phyloP scores from a whole-genome alignment of 2,329 filamentous ascomycete genomes.

The Xylaria sp. region DNA sequence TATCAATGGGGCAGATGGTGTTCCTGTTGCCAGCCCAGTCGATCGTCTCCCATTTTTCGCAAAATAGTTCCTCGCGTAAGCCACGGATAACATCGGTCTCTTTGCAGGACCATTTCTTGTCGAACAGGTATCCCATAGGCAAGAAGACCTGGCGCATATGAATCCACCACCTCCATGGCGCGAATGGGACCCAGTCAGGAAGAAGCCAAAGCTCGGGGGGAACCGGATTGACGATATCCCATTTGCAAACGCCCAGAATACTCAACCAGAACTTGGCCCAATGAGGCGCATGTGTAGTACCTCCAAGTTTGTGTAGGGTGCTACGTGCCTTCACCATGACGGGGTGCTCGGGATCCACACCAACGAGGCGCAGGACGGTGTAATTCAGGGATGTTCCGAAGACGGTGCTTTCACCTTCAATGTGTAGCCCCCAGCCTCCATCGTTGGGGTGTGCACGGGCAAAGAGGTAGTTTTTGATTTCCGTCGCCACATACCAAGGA shows the following conservation, averaged over 20 bases:
- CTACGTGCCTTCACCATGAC: slow-evolving; percentile 79
- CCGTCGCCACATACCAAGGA: slow-evolving; percentile 69
- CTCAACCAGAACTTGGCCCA: slow-evolving; percentile 98
- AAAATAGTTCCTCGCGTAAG: slow-evolving; percentile 76
- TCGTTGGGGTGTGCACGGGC: slow-evolving; percentile 79
- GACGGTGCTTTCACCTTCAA: slow-evolving; percentile 85
- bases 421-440: slow-evolving; percentile 96
- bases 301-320: slow-evolving; percentile 78
- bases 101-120: slow-evolving; percentile 72
- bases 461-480: slow-evolving; percentile 89
- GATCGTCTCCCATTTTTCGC: slow-evolving; percentile 70
- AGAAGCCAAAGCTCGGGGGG: slow-evolving; percentile 91
- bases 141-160: slow-evolving; percentile 97
- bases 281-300: slow-evolving; percentile 77
- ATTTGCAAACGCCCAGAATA: slow-evolving; percentile 73
- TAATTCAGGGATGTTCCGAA: slow-evolving; percentile 93
- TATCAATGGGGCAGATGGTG: slow-evolving; percentile 71
- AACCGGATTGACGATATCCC: slow-evolving; percentile 91
- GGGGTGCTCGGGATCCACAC: slow-evolving; percentile 76
- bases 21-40: slow-evolving; percentile 75
- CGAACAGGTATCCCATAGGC: slow-evolving; percentile 87
- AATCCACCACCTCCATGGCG: slow-evolving; percentile 96
- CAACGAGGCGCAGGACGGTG: slow-evolving; percentile 70
- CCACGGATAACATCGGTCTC: slow-evolving; percentile 67
- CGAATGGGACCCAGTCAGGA: slow-evolving; percentile 83